Evolutionary conservation across 768 basidiomycete species (phyloP), one percentile per base, ranked within the genome.

Genomic region (Mrakia gelida): DNA sequence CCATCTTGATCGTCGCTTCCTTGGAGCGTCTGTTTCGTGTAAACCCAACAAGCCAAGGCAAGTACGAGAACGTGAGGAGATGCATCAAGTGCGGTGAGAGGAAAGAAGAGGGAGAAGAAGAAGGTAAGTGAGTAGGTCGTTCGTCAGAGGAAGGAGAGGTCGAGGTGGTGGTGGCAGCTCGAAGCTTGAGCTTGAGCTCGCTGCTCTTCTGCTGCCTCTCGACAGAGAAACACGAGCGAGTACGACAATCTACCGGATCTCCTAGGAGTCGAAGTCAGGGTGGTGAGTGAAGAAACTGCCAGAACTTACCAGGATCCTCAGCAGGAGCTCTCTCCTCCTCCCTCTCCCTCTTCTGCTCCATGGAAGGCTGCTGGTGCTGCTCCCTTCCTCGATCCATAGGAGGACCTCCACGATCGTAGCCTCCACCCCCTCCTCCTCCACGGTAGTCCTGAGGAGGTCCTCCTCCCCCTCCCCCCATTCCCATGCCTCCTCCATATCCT

Each of bases 1-100:
- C 95, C 95, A 99, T 77, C 97, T 92, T 82, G 95, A 97, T 81
- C 94, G 92, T 80, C 96, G 90, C 87, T 98, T 98, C 80, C 95
- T 91, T 81, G 94, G 90, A 81, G 91, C 92, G 83, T 94, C 92
- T 92, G 80, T n/a, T 79, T 75, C 49, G 49, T 21, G 18, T 16
- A 21, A 21, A 52, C 18, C 49, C 49, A 52, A 52, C 16, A 21
- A 65, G 38, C 45, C 30, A 32, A 56, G 21, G 8, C 65, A 38
- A 38, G 30, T 23, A 67, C 61, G 67, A 34, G 28, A 32, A 23
- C 3, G 62, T 28, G 63, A 56, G 38, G 13, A 73, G 49, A 41
- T n/a, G 23, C 62, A 73, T 13, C 63, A 23, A 62, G 65, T 34
- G 23, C 32, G 11, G 32, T 41, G 43, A n/a, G 30, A n/a, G 59